phyloP scores from a whole-genome alignment of 23 red algal genomes.

The Cyanidium caldarium region DNA sequence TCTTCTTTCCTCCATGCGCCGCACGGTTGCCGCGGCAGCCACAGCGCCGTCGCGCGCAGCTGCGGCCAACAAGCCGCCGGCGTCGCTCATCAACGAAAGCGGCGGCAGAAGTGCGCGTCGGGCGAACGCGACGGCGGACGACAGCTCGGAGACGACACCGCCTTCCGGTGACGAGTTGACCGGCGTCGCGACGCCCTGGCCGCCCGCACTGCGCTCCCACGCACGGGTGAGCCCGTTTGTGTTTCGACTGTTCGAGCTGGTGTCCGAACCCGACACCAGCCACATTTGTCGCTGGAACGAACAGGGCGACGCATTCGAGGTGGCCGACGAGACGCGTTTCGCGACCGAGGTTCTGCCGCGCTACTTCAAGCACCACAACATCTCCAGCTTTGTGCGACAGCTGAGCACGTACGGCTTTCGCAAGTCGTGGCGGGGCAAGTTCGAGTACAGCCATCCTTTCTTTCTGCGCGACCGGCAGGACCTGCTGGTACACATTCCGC shows the following conservation, averaged over 20 bases:
- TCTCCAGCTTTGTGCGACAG: constrained; percentile 38
- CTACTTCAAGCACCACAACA: constrained; percentile 53
- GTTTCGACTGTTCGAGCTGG: constrained; percentile 20
- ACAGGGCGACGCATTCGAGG: constrained; percentile 21
- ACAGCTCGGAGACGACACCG: no score
- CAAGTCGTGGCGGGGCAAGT: constrained; percentile 22
- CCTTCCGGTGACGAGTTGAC: no score
- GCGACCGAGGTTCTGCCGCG: constrained; percentile 18
- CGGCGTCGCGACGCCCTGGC: no score
- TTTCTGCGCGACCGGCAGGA: constrained; percentile 21
- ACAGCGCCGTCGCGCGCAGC: no score
- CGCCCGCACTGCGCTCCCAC: no score
- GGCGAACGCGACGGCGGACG: no score
- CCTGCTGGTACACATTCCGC: constrained; percentile 21
- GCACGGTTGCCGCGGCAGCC: no score
- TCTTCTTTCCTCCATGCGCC: no score
- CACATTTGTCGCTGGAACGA: constrained; percentile 17
- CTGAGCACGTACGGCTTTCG: constrained; percentile 45
- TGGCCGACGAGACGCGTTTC: constrained; percentile 14
- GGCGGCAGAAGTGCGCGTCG: no score
- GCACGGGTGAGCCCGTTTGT: constrained; percentile 41
- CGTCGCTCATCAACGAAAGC: no score
- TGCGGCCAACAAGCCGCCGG: no score
- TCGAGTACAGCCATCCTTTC: constrained; percentile 23
- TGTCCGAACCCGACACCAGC: constrained; percentile 15